A percentile compares a stretch with the other conserved stretches of the same genome.
phyloP scores from a whole-genome alignment of 2,329 filamentous ascomycete species.

The Microdochium paspali region DNA sequence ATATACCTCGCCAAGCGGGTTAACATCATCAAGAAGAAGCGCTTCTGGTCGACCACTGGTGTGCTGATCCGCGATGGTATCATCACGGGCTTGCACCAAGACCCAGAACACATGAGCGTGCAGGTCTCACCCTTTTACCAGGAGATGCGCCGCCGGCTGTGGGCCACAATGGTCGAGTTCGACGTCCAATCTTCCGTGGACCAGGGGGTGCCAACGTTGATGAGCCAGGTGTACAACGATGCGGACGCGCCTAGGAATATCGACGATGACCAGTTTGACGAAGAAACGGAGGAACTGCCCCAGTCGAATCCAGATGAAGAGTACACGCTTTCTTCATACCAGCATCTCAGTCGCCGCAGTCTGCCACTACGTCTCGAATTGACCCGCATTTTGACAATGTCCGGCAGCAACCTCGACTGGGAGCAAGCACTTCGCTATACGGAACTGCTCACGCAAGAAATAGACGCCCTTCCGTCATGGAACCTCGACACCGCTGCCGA shows the following conservation, averaged over 20 bases:
- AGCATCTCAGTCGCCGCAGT: slow-evolving; percentile 46
- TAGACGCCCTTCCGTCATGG: slow-evolving; percentile 51
- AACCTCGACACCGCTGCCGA: slow-evolving; percentile 28
- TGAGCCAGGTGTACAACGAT: slow-evolving; percentile 47
- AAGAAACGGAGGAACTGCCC: slow-evolving; percentile 40
- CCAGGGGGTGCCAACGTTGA: slow-evolving; percentile 47
- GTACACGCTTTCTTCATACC: slow-evolving; percentile 51
- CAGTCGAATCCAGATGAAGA: slow-evolving; percentile 39
- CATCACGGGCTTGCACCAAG: slow-evolving; percentile 48
- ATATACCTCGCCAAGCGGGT: slow-evolving; percentile 52
- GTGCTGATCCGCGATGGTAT: slow-evolving; percentile 48
- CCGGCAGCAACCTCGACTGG: slow-evolving; percentile 46
- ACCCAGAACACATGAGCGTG: slow-evolving; percentile 44
- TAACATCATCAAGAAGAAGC: slow-evolving; percentile 56
- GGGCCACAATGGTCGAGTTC: slow-evolving; percentile 53
- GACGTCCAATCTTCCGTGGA: slow-evolving; percentile 54
- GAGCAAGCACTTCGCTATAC: slow-evolving; percentile 53
- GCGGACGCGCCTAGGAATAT: slow-evolving; percentile 46
- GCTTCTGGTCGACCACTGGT: slow-evolving; percentile 50
- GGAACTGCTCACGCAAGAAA: slow-evolving; percentile 51
- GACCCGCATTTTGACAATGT: slow-evolving; percentile 44
- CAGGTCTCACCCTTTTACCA: slow-evolving; percentile 50
- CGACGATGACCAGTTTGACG: slow-evolving; percentile 48
- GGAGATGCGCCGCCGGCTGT: slow-evolving; percentile 52
- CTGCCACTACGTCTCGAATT: slow-evolving; percentile 47